Evolutionary conservation across 345 rosid genomes (phyloP).

Genomic region (Eucalyptus grandis): DNA sequence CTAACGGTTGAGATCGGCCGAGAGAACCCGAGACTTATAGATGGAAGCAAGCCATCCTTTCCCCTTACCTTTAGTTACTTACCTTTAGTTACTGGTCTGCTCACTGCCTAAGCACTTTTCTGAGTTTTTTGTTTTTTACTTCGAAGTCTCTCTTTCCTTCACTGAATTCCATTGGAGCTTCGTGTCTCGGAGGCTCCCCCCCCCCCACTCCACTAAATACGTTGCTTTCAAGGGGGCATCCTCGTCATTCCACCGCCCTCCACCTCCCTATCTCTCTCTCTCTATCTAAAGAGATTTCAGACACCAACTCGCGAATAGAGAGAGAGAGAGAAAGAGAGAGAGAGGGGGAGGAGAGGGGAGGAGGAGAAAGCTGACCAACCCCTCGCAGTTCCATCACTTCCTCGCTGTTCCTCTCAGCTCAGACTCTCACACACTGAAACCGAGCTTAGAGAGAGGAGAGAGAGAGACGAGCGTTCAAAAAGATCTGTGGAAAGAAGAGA

Average conservation of each 20-base stretch:
- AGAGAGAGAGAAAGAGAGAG: neutral
- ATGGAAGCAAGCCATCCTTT: neutral
- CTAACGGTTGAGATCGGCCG: neutral
- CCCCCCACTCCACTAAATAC: neutral
- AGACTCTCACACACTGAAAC: neutral
- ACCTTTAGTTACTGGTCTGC: neutral
- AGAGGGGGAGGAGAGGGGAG: neutral
- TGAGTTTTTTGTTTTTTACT: neutral
- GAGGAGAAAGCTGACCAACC: neutral
- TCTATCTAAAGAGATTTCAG: neutral
- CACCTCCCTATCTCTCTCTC: neutral
- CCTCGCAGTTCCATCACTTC: neutral
- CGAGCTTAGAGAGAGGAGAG: neutral
- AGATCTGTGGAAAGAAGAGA: neutral
- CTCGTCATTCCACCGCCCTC: neutral
- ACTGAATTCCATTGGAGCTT: neutral
- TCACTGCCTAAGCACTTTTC: neutral
- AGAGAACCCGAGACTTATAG: no score
- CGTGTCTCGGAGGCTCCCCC: neutral
- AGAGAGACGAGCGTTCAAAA: neutral
- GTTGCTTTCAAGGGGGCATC: neutral
- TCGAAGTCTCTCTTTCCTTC: neutral
- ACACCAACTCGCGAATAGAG: neutral
- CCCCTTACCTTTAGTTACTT: neutral
- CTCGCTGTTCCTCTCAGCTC: neutral